A percentile compares a stretch with the other conserved stretches of the same genome.
Evolutionary conservation across 1,284 basidiomycete genomes (phyloP).

Genomic region (Trichosporon faecale): DNA sequence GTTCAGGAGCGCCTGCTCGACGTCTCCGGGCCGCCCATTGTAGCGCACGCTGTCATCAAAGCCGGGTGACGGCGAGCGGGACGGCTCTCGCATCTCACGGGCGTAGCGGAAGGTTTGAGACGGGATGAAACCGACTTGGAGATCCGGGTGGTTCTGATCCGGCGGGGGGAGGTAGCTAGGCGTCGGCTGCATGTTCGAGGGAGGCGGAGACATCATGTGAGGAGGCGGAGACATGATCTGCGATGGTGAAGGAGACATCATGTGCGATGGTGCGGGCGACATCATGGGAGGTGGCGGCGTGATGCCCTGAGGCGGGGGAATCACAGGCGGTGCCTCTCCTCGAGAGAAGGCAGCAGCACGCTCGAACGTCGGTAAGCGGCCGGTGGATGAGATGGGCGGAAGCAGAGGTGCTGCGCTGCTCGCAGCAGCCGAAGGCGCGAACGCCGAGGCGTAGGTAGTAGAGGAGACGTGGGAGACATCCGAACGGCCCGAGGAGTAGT

Average conservation of each 20-base stretch:
- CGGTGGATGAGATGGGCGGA: not conserved
- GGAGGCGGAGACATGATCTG: constrained; percentile 1
- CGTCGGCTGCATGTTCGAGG: constrained; percentile 25
- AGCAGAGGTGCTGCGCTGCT: not conserved
- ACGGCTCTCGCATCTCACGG: constrained; percentile 22
- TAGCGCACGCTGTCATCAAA: constrained; percentile 29
- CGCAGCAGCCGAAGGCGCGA: constrained; percentile 1
- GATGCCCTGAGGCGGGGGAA: not conserved
- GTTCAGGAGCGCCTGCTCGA: constrained; percentile 38
- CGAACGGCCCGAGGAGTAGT: not conserved
- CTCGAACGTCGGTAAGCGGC: not conserved
- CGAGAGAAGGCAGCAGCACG: not conserved
- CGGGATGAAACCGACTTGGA: constrained; percentile 36
- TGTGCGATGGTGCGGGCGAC: not conserved
- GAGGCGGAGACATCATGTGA: constrained; percentile 1
- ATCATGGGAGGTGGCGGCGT: not conserved
- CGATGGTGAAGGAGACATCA: not conserved
- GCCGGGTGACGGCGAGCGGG: constrained; percentile 39
- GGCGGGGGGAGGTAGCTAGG: constrained; percentile 42
- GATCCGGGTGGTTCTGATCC: constrained; percentile 46
- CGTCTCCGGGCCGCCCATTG: constrained; percentile 21
- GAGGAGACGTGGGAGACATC: not conserved
- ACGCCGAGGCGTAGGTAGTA: not conserved
- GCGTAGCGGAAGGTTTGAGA: constrained; percentile 38
- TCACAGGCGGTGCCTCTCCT: not conserved